Conservation (phyloP, 2,329 filamentous ascomycete species). For the Didymella keratinophila region DNA sequence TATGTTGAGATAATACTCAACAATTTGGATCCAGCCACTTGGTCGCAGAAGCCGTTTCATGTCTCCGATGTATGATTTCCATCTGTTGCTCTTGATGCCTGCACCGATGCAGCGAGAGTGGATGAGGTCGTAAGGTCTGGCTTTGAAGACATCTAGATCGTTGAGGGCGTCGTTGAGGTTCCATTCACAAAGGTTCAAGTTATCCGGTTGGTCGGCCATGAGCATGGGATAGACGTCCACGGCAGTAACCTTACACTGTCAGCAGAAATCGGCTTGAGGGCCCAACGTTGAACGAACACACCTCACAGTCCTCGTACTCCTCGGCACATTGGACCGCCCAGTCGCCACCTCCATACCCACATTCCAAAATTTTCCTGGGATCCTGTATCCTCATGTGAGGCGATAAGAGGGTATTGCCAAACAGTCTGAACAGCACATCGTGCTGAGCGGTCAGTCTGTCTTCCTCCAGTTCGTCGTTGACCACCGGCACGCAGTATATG, state of each 20-base stretch:
- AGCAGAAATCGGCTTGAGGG: conserved; percentile 3
- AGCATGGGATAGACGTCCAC: conserved; percentile 49
- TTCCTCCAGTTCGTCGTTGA: conserved; percentile 49
- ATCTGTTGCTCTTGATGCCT: conserved; percentile 76
- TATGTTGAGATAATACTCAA: conserved; percentile 85
- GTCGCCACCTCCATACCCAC: conserved; percentile 50
- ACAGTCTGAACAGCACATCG: conserved; percentile 42
- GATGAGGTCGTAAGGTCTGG: conserved; percentile 80
- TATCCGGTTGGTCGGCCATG: conserved; percentile 49
- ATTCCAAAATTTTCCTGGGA: conserved; percentile 49
- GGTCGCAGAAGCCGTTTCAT: conserved; percentile 75
- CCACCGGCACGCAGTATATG: conserved; percentile 52
- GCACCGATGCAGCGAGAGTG: conserved; percentile 77
- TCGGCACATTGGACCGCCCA: conserved; percentile 51
- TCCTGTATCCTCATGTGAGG: conserved; percentile 35
- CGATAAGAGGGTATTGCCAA: conserved; percentile 41
- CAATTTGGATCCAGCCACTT: conserved; percentile 86
- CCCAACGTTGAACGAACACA: conserved; percentile 36
- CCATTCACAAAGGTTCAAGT: conserved; percentile 45
- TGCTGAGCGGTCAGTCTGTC: conserved; percentile 48
- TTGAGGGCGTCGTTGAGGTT: conserved; percentile 52
- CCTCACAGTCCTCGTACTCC: conserved; percentile 49
- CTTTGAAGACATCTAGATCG: conserved; percentile 60
- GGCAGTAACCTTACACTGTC: conserved; percentile 45
- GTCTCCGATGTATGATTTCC: conserved; percentile 78